Evolutionary conservation across 2,329 filamentous ascomycete genomes (phyloP), one percentile per base, ranked within the genome.

Genomic region (Verticillium isaacii): DNA sequence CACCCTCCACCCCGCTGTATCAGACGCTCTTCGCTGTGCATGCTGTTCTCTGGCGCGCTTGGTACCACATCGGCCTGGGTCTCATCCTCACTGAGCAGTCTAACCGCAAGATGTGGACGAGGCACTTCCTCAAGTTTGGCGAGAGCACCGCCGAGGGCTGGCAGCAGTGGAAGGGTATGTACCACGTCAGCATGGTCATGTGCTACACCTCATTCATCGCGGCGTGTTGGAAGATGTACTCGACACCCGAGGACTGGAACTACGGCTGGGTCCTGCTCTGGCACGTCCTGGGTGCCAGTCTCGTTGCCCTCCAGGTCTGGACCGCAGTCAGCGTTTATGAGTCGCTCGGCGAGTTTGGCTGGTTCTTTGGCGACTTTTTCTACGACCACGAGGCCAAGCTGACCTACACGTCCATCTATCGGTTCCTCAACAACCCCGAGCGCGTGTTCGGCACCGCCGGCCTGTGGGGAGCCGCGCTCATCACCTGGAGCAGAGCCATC

Each of bases 301-400:
- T 98, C 66, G 87, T 98, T 63, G 88, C 90, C 12, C 83, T 99
- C 58, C 95, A 99, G 71, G 77, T 96, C 19, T 99, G 95, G 95
- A 97, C 93, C 1, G 89, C 92, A 1, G 82, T 91, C 66, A 97
- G 93, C 74, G 93, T 98, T 67, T 96, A 98, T 74, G 93, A 97
- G 58, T 96, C 92, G 2, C 86, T 99, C 0, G 95, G 95, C 61
- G 95, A 99, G 72, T 99, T 98, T 70, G 95, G 95, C 69, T 99
- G 94, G 94, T 98, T 98, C 81, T 98, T 93, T 71, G 95, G 95
- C 19, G 95, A 99, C 73, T 99, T 98, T 80, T 98, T 99, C 82
- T 97, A 95, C 72, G 92, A 97, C 64, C 89, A 92, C 56, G 86
- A 89, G 12, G 89, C 89, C 14, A 96, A 95, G 76, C 82, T 98